phyloP scores from a whole-genome alignment of 192 early-diverging fungal genomes.

The Podila minutissima region DNA sequence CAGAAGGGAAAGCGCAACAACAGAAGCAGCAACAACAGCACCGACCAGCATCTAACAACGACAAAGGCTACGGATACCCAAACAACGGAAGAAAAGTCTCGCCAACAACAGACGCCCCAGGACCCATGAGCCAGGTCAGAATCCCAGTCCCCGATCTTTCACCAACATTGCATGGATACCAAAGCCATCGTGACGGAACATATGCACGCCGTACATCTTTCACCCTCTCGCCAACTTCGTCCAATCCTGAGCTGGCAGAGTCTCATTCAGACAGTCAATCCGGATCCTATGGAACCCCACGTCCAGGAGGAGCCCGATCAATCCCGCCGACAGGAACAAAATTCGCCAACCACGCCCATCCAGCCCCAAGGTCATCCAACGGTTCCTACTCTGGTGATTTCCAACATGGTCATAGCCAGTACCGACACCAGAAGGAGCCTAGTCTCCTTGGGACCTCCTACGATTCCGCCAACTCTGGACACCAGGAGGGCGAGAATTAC shows the following conservation, averaged over 20 bases:
- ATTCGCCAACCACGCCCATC: constrained; percentile 8
- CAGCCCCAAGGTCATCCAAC: constrained; percentile 23
- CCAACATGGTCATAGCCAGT: not conserved
- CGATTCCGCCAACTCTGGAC: constrained; percentile 31
- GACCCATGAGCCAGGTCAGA: constrained; percentile 11
- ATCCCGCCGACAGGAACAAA: not conserved
- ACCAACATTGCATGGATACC: constrained; percentile 20
- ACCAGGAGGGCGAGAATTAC: constrained; percentile 14
- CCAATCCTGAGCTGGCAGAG: constrained; percentile 42
- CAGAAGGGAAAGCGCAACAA: constrained; percentile 10
- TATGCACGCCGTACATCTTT: constrained; percentile 32
- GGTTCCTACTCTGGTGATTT: constrained; percentile 36
- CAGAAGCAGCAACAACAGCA: constrained; percentile 11
- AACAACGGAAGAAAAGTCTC: constrained; percentile 6
- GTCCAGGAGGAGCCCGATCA: not conserved
- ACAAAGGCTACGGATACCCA: not conserved
- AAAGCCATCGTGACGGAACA: constrained; percentile 13
- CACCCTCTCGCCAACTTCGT: constrained; percentile 46
- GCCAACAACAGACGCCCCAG: not conserved
- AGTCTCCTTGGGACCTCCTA: constrained; percentile 36
- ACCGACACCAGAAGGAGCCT: constrained; percentile 7
- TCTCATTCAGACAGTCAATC: constrained; percentile 47
- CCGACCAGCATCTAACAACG: not conserved
- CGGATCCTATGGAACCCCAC: constrained; percentile 36
- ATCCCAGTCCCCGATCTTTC: constrained; percentile 44